phyloP scores from a whole-genome alignment of 2,329 filamentous ascomycete genomes.

The Fusarium sp. region DNA sequence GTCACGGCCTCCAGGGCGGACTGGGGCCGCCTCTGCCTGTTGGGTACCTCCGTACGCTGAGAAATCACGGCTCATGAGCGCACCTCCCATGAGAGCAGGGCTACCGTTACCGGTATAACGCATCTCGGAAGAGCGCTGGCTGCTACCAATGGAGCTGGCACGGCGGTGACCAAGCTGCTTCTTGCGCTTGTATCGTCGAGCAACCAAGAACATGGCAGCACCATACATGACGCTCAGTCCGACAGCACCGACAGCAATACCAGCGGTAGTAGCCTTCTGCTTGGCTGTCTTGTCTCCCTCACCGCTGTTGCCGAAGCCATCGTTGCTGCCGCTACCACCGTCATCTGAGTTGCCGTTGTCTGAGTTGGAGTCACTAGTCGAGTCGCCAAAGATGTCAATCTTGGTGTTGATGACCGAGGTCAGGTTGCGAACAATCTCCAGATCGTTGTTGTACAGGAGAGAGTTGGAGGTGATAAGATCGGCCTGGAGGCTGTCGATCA shows the following conservation, averaged over 20 bases:
- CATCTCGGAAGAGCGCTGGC: slow-evolving; percentile 65
- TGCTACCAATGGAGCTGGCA: slow-evolving; percentile 78
- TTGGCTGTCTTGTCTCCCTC: slow-evolving; percentile 69
- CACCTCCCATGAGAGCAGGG: slow-evolving; percentile 79
- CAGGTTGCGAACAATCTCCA: slow-evolving; percentile 77
- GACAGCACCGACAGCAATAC: slow-evolving; percentile 83
- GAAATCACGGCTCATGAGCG: slow-evolving; percentile 71
- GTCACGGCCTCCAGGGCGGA: slow-evolving; percentile 61
- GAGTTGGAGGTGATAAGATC: slow-evolving; percentile 81
- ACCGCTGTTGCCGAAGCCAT: slow-evolving; percentile 61
- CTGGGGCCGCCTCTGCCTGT: slow-evolving; percentile 45
- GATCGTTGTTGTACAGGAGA: slow-evolving; percentile 79
- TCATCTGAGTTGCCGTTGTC: slow-evolving; percentile 51
- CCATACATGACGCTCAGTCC: slow-evolving; percentile 89
- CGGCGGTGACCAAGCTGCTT: slow-evolving; percentile 82
- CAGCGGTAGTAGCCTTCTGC: slow-evolving; percentile 74
- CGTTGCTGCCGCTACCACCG: slow-evolving; percentile 57
- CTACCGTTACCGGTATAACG: slow-evolving; percentile 65
- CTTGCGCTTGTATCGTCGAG: slow-evolving; percentile 90
- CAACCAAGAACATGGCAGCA: slow-evolving; percentile 94
- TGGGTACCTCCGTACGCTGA: slow-evolving; percentile 66
- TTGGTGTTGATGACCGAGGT: slow-evolving; percentile 87
- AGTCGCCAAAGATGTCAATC: slow-evolving; percentile 66
- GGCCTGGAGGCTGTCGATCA: slow-evolving; percentile 77
- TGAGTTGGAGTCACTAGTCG: slow-evolving; percentile 55